These are phyloP conservation scores for Punica granatum DNA, from an alignment of 345 rosid genomes.

Conservation along the genomic window DNA sequence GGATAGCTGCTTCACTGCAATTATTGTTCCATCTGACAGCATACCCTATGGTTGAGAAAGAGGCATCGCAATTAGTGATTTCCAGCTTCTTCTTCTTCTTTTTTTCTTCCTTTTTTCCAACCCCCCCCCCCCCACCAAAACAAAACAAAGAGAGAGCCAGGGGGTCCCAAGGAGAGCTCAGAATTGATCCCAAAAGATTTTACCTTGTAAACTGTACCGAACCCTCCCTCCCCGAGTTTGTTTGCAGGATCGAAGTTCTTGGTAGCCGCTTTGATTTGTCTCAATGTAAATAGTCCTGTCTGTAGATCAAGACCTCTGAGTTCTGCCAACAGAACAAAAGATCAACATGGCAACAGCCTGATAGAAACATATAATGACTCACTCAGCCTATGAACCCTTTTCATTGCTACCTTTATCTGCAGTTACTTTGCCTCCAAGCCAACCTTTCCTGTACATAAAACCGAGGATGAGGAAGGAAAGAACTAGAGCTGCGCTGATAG, in stretches of 20 bases:
- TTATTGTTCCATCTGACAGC: conserved; percentile 55
- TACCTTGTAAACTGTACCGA: conserved; percentile 72
- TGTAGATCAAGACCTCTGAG: conserved; percentile 55
- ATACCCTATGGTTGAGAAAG: conserved; percentile 39
- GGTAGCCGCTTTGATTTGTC: conserved; percentile 67
- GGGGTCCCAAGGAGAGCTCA: neutral
- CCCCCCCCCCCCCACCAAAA: no score
- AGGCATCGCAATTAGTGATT: neutral
- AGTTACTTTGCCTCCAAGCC: conserved; percentile 42
- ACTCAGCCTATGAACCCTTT: neutral
- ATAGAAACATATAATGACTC: neutral
- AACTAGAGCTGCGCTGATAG: conserved; percentile 28
- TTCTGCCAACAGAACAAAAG: conserved; percentile 33
- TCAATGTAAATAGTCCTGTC: conserved; percentile 53
- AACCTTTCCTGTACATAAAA: conserved; percentile 41
- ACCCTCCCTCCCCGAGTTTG: conserved; percentile 81
- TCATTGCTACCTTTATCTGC: conserved; percentile 43
- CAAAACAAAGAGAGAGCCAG: no score
- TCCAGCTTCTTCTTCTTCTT: no score
- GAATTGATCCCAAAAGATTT: neutral
- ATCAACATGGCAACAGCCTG: neutral
- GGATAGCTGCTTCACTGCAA: conserved; percentile 70
- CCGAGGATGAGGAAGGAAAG: conserved; percentile 26
- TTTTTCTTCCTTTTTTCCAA: no score
- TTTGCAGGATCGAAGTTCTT: conserved; percentile 43